Conservation (phyloP, 768 basidiomycete genomes). For the Calocybe gangraenosa region DNA sequence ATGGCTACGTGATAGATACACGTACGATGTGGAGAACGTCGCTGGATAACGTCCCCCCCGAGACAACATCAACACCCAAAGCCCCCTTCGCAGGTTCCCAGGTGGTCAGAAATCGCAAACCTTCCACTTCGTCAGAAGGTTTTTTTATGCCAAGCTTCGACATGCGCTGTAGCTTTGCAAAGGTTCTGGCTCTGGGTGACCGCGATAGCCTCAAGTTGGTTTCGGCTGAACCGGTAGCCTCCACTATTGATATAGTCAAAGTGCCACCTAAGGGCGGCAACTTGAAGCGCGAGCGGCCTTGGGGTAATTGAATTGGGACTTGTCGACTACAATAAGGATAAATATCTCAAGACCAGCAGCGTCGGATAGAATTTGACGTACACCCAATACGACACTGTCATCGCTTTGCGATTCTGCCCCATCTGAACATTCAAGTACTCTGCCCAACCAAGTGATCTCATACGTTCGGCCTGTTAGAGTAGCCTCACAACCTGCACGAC, state of each 20-base stretch:
- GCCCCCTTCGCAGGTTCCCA: conserved; percentile 77
- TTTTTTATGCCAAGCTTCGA: conserved; percentile 51
- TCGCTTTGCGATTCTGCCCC: conserved; percentile 58
- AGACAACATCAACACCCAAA: conserved; percentile 53
- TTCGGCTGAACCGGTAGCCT: conserved; percentile 36
- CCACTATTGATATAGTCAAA: conserved; percentile 67
- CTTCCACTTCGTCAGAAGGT: conserved; percentile 76
- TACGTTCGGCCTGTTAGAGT: conserved; percentile 53
- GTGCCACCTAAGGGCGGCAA: conserved; percentile 67
- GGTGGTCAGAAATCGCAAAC: conserved; percentile 58
- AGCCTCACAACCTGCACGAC: conserved; percentile 11
- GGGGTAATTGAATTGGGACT: conserved; percentile 22
- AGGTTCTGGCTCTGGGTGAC: conserved; percentile 46
- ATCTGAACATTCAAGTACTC: conserved; percentile 72
- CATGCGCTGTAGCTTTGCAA: conserved; percentile 60
- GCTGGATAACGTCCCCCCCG: conserved; percentile 40
- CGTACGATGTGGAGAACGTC: conserved; percentile 56
- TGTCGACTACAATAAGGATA: conserved; percentile 11
- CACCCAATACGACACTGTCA: conserved; percentile 88
- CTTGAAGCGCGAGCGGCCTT: conserved; percentile 34
- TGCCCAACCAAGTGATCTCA: conserved; percentile 85
- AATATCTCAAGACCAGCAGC: background rate
- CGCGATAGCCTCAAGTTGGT: conserved; percentile 44
- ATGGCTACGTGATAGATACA: conserved; percentile 10
- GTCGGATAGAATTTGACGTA: conserved; percentile 28